Conservation (phyloP, 2,329 filamentous ascomycete species). For the Malbranchea zuffiana region DNA sequence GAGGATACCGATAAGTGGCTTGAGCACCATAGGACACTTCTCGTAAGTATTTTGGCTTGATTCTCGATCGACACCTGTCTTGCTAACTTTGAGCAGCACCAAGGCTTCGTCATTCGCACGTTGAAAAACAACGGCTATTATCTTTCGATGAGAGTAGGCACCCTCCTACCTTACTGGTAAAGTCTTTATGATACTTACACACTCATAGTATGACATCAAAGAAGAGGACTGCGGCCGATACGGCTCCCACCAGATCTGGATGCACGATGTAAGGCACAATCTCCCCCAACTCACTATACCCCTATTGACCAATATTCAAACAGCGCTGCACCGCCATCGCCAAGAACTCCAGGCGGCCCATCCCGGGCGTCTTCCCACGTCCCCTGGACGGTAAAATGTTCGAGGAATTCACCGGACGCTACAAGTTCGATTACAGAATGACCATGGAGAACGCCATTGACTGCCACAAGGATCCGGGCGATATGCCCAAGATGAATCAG, state of each 20-base stretch:
- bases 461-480: background rate
- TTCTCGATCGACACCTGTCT: background rate
- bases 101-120: conserved; percentile 4
- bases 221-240: conserved; percentile 4
- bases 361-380: background rate
- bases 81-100: conserved; percentile 7
- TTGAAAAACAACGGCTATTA: conserved; percentile 3
- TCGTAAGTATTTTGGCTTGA: conserved; percentile 3
- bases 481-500: background rate
- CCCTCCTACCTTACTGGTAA: background rate
- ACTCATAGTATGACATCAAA: background rate
- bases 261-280: conserved; percentile 2
- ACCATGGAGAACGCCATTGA: background rate
- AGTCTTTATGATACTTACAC: background rate
- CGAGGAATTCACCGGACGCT: background rate
- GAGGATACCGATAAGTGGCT: background rate
- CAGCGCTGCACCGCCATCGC: conserved; percentile 3
- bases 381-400: background rate
- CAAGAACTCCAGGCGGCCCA: background rate
- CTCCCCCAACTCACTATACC: background rate
- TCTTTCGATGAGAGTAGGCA: conserved; percentile 3
- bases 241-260: background rate
- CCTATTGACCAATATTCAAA: background rate
- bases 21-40: background rate
- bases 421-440: conserved; percentile 1